Percentiles rank a stretch among this genome's conserved stretches.
Evolutionary conservation across 805 yeast species (phyloP).

Genomic region (Myxozyma vanderwaltii): DNA sequence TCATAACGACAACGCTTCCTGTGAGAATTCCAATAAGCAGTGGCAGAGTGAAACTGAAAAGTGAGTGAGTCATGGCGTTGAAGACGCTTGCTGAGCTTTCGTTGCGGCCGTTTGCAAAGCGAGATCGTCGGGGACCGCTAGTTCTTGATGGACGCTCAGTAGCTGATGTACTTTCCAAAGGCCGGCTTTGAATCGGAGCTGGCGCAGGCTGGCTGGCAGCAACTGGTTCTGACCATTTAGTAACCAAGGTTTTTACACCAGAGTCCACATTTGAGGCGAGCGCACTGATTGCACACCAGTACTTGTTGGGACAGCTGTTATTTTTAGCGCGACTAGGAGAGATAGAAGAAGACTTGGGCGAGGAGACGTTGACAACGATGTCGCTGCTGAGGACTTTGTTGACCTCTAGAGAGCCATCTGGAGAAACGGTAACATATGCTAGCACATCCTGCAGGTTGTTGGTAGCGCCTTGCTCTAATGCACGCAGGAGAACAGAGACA

Average conservation of each 20-base stretch:
- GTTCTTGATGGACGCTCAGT: background rate
- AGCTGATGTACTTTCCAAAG: background rate
- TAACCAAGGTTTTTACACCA: background rate
- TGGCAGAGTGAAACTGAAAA: conserved; percentile 25
- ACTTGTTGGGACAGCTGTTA: background rate
- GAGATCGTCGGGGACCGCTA: background rate
- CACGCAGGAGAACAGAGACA: background rate
- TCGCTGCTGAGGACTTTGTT: background rate
- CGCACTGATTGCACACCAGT: conserved; percentile 1
- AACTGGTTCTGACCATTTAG: background rate
- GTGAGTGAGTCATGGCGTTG: conserved; percentile 13
- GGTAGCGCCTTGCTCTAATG: background rate
- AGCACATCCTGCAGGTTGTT: background rate
- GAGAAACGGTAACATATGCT: background rate
- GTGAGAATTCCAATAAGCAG: conserved; percentile 26
- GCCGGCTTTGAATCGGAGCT: background rate
- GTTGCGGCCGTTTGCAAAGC: conserved; percentile 12
- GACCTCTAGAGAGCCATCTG: background rate
- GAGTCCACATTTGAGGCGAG: background rate
- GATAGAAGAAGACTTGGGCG: background rate
- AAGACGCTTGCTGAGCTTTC: conserved; percentile 18
- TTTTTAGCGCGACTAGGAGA: background rate
- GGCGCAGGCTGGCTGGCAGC: background rate
- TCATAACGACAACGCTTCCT: conserved; percentile 26
- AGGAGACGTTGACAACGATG: background rate